Conservation (phyloP, 202 grass and related monocot species). For the Bolboschoenoplectus hybrid region DNA sequence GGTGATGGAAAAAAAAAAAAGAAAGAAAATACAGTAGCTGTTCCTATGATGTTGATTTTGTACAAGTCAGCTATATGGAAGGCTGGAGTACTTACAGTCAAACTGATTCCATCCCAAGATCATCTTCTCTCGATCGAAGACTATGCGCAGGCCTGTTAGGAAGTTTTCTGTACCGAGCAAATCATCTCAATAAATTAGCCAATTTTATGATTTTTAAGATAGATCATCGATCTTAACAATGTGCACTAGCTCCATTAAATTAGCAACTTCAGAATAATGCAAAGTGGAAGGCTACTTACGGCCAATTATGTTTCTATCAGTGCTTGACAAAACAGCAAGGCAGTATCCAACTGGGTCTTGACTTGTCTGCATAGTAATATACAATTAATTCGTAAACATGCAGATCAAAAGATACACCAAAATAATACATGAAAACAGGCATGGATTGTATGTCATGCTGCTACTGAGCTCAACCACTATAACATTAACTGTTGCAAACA, state of each 20-base stretch:
- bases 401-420: background rate
- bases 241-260: background rate
- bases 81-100: slow-evolving; percentile 49
- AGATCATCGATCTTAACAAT: background rate
- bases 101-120: slow-evolving; percentile 61
- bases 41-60: background rate
- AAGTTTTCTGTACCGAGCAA: slow-evolving; percentile 57
- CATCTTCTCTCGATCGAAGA: slow-evolving; percentile 57
- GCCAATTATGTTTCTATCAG: slow-evolving; percentile 61
- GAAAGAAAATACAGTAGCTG: no score
- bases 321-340: slow-evolving; percentile 49
- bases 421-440: background rate
- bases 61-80: background rate
- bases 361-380: slow-evolving; percentile 25
- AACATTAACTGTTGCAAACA: background rate
- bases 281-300: slow-evolving; percentile 38
- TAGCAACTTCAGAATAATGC: background rate
- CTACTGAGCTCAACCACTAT: background rate
- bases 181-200: background rate
- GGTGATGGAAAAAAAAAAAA: background rate
- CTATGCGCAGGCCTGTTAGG: slow-evolving; percentile 58
- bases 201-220: background rate
- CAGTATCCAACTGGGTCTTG: slow-evolving; percentile 49
- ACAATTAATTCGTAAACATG: background rate
- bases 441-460: background rate